Evolutionary conservation across 2,329 filamentous ascomycete species (phyloP).

Genomic region (Emmonsiellopsis sp.): DNA sequence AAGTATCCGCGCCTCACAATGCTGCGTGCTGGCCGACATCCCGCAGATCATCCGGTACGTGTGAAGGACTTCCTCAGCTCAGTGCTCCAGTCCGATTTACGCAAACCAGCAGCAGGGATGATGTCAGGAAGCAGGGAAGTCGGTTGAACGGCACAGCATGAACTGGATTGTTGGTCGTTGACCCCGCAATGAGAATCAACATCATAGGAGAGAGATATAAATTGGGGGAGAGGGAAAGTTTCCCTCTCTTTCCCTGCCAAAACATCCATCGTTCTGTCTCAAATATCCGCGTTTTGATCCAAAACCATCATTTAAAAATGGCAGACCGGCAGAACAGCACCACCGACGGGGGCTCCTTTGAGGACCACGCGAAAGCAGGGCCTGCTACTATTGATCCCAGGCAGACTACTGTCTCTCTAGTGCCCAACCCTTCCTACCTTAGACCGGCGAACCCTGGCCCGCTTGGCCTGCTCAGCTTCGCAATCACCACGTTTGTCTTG

Average conservation of each 20-base stretch:
- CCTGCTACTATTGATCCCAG: background rate
- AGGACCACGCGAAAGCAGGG: background rate
- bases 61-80: too few species aligned
- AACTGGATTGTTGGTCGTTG: too few species aligned
- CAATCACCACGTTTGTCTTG: constrained; percentile 56
- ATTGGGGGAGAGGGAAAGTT: background rate
- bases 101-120: too few species aligned
- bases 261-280: background rate
- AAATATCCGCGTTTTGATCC: too few species aligned
- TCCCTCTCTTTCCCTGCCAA: background rate
- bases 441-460: constrained; percentile 48
- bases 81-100: too few species aligned
- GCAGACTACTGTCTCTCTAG: constrained; percentile 6
- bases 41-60: too few species aligned
- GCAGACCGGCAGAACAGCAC: background rate
- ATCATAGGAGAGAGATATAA: background rate
- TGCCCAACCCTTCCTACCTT: constrained; percentile 6
- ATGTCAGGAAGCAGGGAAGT: too few species aligned
- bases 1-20: too few species aligned
- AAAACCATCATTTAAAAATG: background rate
- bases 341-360: background rate
- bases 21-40: too few species aligned
- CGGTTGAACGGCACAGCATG: too few species aligned
- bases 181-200: too few species aligned
- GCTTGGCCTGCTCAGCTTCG: constrained; percentile 54